A percentile compares a stretch with the other conserved stretches of the same genome.
phyloP scores from a whole-genome alignment of 805 yeast species.

The Hanseniaspora lachancei region DNA sequence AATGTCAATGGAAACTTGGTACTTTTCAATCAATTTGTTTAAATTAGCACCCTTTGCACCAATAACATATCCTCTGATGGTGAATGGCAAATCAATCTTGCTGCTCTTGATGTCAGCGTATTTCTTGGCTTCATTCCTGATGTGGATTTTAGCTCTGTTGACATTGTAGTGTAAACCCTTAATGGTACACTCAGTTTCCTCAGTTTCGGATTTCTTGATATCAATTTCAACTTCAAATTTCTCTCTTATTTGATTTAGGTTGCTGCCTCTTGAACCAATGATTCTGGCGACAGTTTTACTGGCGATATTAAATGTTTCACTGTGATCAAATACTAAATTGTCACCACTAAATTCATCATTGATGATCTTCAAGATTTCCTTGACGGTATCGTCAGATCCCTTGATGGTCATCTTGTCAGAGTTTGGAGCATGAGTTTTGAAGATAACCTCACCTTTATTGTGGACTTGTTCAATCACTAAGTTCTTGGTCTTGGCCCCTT shows the following conservation, averaged over 20 bases:
- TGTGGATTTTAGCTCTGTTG: conserved; percentile 51
- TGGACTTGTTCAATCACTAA: conserved; percentile 29
- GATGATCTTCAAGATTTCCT: conserved; percentile 28
- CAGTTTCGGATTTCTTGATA: conserved; percentile 35
- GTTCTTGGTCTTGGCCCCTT: conserved; percentile 16
- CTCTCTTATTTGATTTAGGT: conserved; percentile 52
- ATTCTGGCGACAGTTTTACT: conserved; percentile 56
- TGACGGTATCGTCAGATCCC: conserved; percentile 57
- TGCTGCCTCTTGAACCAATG: conserved; percentile 81
- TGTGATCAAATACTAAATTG: conserved; percentile 21
- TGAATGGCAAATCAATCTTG: conserved; percentile 56
- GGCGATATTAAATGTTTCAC: conserved; percentile 48
- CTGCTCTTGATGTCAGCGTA: conserved; percentile 71
- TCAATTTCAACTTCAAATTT: conserved; percentile 68
- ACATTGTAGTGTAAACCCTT: conserved; percentile 72
- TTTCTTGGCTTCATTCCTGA: conserved; percentile 48
- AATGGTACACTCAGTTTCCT: conserved; percentile 40
- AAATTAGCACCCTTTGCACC: conserved; percentile 76
- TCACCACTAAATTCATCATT: conserved; percentile 20
- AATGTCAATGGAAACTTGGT: conserved; percentile 67
- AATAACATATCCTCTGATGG: conserved; percentile 67
- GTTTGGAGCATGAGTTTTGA: conserved; percentile 38
- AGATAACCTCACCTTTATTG: conserved; percentile 26
- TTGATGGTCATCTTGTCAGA: conserved; percentile 48
- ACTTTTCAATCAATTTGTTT: conserved; percentile 75